Conservation (phyloP, 2,329 filamentous ascomycete genomes). For the Ceratocystis colombiana region DNA sequence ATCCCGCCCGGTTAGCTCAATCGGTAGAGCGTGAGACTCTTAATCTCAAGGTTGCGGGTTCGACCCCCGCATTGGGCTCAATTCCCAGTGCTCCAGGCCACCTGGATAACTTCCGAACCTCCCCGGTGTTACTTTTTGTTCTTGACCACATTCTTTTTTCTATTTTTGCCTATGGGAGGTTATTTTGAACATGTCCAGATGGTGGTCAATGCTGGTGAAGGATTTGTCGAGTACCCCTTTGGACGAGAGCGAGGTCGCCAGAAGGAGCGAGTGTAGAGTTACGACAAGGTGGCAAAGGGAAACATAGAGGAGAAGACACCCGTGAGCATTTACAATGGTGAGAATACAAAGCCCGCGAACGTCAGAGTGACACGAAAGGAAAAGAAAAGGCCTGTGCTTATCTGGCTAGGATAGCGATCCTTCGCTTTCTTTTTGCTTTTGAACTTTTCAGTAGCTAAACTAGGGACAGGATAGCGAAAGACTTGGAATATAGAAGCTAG, state of each 20-base stretch:
- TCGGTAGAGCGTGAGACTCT: slow-evolving; percentile 67
- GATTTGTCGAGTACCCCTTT: background rate
- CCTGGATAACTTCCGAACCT: slow-evolving; percentile 22
- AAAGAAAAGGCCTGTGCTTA: background rate
- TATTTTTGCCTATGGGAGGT: no score
- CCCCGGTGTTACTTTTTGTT: slow-evolving; percentile 18
- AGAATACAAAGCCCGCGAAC: slow-evolving; percentile 4
- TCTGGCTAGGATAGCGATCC: background rate
- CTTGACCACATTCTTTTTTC: background rate
- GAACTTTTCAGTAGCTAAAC: background rate
- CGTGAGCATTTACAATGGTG: background rate
- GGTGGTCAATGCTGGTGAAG: background rate
- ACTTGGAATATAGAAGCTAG: no score
- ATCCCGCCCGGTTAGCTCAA: slow-evolving; percentile 51
- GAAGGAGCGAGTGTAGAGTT: background rate
- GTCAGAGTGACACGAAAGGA: slow-evolving; percentile 9
- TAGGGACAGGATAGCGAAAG: background rate
- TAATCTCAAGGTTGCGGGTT: slow-evolving; percentile 41
- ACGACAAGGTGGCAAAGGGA: background rate
- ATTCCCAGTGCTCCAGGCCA: slow-evolving; percentile 26
- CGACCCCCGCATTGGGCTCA: slow-evolving; percentile 33
- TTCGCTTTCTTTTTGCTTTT: background rate
- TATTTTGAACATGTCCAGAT: background rate
- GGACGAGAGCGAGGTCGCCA: background rate
- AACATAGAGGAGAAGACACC: background rate